A percentile compares a stretch with the other conserved stretches of the same genome.
Conservation (phyloP, 1,139 yeast species). For the Wickerhamiella pararugosa region DNA sequence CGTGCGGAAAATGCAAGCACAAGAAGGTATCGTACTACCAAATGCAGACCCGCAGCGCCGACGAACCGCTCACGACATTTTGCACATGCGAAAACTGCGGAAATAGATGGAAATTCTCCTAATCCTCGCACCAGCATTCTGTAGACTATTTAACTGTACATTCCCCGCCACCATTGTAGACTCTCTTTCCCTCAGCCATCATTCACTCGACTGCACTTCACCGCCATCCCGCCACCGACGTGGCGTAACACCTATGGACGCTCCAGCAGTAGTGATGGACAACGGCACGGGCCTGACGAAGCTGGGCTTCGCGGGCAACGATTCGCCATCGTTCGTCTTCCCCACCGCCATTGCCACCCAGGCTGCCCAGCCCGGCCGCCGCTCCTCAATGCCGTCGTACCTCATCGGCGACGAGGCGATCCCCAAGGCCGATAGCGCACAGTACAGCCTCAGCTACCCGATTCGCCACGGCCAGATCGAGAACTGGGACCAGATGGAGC, state of each 20-base stretch:
- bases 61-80: constrained; percentile 94
- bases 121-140: constrained; percentile 1
- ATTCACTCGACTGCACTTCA: no score
- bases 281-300: constrained; percentile 97
- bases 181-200: no score
- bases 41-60: constrained; percentile 96
- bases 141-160: no score
- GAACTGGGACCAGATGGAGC: constrained; percentile 99
- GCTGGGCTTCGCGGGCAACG: constrained; percentile 97
- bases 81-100: constrained; percentile 98
- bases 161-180: no score
- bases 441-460: constrained; percentile 80
- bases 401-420: constrained; percentile 93
- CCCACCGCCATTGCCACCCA: constrained; percentile 96
- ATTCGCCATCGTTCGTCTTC: constrained; percentile 90
- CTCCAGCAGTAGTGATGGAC: constrained; percentile 22
- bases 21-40: constrained; percentile 94
- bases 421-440: constrained; percentile 69
- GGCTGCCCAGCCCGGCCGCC: constrained; percentile 26
- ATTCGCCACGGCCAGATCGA: constrained; percentile 96
- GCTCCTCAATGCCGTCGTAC: constrained; percentile 89
- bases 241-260: constrained; percentile 4
- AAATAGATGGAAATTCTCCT: constrained; percentile 80
- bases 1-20: constrained; percentile 95
- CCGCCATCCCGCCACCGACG: no score